Percentiles rank a stretch among this genome's conserved stretches.
Evolutionary conservation across 768 basidiomycete species (phyloP).

Genomic region (Chalciporus chontae): DNA sequence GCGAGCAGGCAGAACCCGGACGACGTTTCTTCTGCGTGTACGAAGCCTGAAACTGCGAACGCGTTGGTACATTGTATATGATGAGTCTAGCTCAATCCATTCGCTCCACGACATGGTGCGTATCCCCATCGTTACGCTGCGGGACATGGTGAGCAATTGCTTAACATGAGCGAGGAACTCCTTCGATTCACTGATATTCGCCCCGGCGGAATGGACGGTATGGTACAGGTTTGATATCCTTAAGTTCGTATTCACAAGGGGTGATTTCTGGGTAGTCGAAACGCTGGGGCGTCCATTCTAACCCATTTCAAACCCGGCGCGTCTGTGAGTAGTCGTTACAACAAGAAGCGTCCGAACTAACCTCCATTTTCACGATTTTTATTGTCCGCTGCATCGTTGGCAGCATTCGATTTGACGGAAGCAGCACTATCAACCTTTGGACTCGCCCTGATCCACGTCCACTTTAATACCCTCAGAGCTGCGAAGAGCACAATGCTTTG

Average conservation of each 20-base stretch:
- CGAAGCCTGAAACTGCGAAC: conserved; percentile 54
- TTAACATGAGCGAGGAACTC: not conserved
- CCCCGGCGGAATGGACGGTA: conserved; percentile 66
- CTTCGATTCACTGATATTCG: conserved; percentile 51
- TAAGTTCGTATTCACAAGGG: conserved; percentile 36
- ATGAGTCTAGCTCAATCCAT: conserved; percentile 71
- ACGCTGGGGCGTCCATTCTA: conserved; percentile 51
- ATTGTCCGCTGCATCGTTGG: conserved; percentile 12
- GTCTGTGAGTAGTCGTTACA: not conserved
- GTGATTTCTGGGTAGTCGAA: conserved; percentile 53
- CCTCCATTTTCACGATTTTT: conserved; percentile 24
- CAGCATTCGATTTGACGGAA: not conserved
- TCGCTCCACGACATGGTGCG: conserved; percentile 64
- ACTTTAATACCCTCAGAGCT: conserved; percentile 9
- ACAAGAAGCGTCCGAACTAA: conserved; percentile 1
- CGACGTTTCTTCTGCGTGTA: conserved; percentile 45
- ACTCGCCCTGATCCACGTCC: conserved; percentile 6
- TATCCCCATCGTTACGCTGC: conserved; percentile 67
- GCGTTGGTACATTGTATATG: conserved; percentile 50
- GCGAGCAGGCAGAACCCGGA: conserved; percentile 41
- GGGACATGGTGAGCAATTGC: conserved; percentile 2
- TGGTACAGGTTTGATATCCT: conserved; percentile 50
- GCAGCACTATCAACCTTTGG: not conserved
- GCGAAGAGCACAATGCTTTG: conserved; percentile 10
- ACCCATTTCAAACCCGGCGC: not conserved